Evolutionary conservation across 148 eudicot species (phyloP).

Genomic region (Fagopyrum tataricum): DNA sequence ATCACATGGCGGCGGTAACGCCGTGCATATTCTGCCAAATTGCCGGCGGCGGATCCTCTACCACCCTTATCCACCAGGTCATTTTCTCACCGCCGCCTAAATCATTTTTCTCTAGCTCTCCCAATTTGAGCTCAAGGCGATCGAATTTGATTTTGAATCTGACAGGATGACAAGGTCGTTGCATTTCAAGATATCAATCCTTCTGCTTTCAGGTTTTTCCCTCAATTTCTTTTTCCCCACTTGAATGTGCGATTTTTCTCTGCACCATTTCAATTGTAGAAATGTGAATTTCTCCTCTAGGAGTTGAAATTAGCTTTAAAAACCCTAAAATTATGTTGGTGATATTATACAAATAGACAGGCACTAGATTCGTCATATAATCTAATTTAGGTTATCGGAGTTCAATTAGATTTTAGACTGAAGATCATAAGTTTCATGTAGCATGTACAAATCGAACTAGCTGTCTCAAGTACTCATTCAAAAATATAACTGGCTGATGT

Average conservation of each 20-base stretch:
- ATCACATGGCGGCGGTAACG: slow-evolving; percentile 33
- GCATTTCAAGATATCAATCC: slow-evolving; percentile 84
- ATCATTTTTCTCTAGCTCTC: slow-evolving; percentile 6
- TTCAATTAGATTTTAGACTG: not conserved
- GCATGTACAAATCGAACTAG: not conserved
- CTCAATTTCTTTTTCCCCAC: not conserved
- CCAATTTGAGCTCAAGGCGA: not conserved
- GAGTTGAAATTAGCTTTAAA: not conserved
- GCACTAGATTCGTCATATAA: not conserved
- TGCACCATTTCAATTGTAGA: not conserved
- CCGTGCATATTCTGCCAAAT: slow-evolving; percentile 73
- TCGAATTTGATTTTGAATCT: slow-evolving; percentile 2
- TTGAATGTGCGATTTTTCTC: not conserved
- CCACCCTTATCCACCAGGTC: slow-evolving; percentile 57
- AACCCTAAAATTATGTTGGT: not conserved
- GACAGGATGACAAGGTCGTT: slow-evolving; percentile 71
- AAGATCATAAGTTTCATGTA: not conserved
- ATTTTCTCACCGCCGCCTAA: not conserved
- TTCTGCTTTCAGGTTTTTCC: slow-evolving; percentile 42
- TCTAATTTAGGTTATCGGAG: not conserved
- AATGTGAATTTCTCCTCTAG: not conserved
- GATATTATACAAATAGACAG: not conserved
- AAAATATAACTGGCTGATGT: no score
- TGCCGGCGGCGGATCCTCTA: slow-evolving; percentile 50
- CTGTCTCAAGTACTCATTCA: no score